Evolutionary conservation across 257 asterid genomes (phyloP).

Genomic region (Petrea volubilis): DNA sequence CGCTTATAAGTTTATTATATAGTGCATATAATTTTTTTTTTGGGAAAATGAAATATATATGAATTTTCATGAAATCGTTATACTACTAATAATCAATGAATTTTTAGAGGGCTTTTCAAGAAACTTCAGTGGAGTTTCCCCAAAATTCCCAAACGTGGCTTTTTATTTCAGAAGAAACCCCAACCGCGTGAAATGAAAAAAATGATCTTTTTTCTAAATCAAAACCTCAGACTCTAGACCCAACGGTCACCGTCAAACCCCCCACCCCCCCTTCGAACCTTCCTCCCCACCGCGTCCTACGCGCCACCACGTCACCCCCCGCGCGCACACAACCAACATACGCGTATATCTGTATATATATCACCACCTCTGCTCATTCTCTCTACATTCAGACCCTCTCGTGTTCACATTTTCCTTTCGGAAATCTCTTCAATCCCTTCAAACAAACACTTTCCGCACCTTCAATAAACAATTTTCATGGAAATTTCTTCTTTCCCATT

Average conservation of each 20-base stretch:
- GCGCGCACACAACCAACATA: neutral
- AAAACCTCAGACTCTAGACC: neutral
- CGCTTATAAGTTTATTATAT: no score
- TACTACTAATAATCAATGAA: no score
- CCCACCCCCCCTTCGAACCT: constrained; percentile 31
- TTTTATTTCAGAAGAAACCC: neutral
- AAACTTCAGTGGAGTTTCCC: neutral
- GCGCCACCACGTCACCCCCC: constrained; percentile 25
- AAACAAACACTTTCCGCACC: neutral
- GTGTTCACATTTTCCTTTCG: neutral
- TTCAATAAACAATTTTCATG: constrained; percentile 9
- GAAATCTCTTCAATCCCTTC: neutral
- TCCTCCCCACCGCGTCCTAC: constrained; percentile 53
- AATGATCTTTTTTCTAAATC: neutral
- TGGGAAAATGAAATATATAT: no score
- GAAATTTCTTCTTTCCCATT: constrained; percentile 33
- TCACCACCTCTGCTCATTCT: neutral
- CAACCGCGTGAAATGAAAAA: constrained; percentile 36
- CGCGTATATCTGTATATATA: neutral
- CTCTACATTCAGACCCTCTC: neutral
- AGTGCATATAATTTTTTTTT: no score
- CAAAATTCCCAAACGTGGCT: constrained; percentile 8
- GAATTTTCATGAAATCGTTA: no score
- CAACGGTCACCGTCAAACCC: constrained; percentile 23
- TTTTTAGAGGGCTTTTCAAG: neutral